Conservation (phyloP, 2,329 filamentous ascomycete genomes). For the Trichoderma arundinaceum region DNA sequence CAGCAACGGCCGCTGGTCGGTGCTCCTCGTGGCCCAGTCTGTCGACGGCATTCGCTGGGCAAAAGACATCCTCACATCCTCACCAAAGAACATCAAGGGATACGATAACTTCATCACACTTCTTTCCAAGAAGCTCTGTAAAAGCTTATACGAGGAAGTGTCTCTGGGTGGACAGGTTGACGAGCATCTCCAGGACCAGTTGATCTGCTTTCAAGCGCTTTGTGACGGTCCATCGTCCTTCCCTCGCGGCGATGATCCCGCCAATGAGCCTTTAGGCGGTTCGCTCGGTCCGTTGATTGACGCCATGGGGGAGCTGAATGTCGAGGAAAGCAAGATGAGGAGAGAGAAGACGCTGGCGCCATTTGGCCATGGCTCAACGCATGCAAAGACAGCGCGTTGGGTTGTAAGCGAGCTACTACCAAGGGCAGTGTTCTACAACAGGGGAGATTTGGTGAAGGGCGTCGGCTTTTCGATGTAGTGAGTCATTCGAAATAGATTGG, state of each 20-base stretch:
- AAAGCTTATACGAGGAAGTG: slow-evolving; percentile 54
- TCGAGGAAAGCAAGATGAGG: slow-evolving; percentile 40
- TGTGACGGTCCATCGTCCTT: slow-evolving; percentile 59
- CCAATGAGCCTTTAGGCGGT: slow-evolving; percentile 21
- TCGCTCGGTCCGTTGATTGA: slow-evolving; percentile 37
- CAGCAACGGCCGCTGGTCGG: slow-evolving; percentile 58
- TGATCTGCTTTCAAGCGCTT: slow-evolving; percentile 65
- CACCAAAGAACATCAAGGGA: slow-evolving; percentile 49
- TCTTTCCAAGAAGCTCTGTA: slow-evolving; percentile 54
- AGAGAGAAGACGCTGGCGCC: slow-evolving; percentile 55
- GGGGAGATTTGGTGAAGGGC: slow-evolving; percentile 57
- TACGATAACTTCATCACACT: slow-evolving; percentile 44
- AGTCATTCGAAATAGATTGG: background rate
- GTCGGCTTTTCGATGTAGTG: slow-evolving; percentile 42
- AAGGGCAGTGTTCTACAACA: slow-evolving; percentile 55
- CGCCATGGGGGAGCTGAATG: slow-evolving; percentile 41
- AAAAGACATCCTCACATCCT: slow-evolving; percentile 51
- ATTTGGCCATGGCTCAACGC: slow-evolving; percentile 62
- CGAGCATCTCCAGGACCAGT: slow-evolving; percentile 64
- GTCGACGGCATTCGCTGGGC: slow-evolving; percentile 53
- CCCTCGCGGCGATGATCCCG: slow-evolving; percentile 40
- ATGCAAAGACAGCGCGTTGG: slow-evolving; percentile 67
- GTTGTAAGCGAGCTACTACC: slow-evolving; percentile 60
- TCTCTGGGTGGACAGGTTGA: slow-evolving; percentile 56
- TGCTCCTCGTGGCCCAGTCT: slow-evolving; percentile 62